Base-by-base conservation (phyloP, 495 filamentous ascomycete species). In the Beverwykella pulmonaria region DNA sequence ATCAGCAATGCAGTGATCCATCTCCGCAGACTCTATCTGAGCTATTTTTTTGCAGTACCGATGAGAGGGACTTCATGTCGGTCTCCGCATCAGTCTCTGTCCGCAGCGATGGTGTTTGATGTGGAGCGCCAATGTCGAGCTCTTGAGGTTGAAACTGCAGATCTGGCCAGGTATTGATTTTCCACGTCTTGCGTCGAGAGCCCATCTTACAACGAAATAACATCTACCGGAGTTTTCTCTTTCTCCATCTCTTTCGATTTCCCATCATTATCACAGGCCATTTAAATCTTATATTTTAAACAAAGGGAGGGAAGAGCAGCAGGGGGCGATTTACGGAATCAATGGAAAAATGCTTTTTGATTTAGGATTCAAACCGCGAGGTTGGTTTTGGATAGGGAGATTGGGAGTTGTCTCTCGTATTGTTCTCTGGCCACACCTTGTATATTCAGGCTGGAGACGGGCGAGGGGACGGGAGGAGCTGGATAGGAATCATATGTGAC, bases 61-160 rank as follows among this genome's bases (percentile, higher is more conserved):
- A 76, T 61, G 74, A 75, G 74, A 67, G 61, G 72, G 60, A 59
- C 39, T 53, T 47, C 50, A 39, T n/a, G 34, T 56, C 36, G 20
- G 48, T 32, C 59, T 50, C 48, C 26, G 48, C 48, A 14, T 52
- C 20, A 25, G 48, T 52, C 48, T 52, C 20, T 52, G 9, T 29
- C 20, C 22, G 22, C 26, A 29, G 48, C 19, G 26, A 17, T 7
- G 7, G 26, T 6, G 3, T 52, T 19, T 52, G 22, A 15, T 34
- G 15, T 17, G 23, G 26, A 26, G 36, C 26, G 8, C 22, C 23
- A 47, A 49, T 46, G 44, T 39, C 47, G 53, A 34, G 66, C 60
- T 53, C 67, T 73, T 70, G 73, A 75, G 73, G 73, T 75, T 75
- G 60, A 75, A 75, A 71, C 61, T 71, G 59, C 61, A 55, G 69